Conservation (phyloP, 768 basidiomycete genomes). For the Scleroderma bovista region DNA sequence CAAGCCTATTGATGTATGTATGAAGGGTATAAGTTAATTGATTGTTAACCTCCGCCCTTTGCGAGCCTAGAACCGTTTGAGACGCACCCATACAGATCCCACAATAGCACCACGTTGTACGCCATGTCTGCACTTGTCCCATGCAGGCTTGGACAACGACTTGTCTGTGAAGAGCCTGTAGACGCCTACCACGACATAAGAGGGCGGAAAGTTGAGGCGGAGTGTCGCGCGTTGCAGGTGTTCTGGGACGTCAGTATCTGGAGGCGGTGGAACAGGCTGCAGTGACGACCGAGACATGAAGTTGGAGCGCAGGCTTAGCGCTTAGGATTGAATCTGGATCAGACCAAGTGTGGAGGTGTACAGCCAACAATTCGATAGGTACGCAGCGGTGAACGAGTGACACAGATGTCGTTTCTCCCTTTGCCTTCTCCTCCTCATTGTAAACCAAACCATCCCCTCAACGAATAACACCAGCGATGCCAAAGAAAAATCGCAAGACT, state of each 20-base stretch:
- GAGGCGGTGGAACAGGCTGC: not conserved
- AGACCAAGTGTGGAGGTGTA: too few relatives aligned
- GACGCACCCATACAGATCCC: slow-evolving; percentile 63
- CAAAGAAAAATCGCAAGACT: too few relatives aligned
- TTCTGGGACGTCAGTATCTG: slow-evolving; percentile 34
- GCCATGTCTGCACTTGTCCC: slow-evolving; percentile 84
- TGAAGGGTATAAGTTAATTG: not conserved
- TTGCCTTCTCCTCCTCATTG: too few relatives aligned
- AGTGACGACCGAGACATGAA: not conserved
- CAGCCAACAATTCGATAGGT: too few relatives aligned
- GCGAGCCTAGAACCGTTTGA: not conserved
- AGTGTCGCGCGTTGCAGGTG: slow-evolving; percentile 47
- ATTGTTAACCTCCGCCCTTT: not conserved
- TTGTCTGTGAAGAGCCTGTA: slow-evolving; percentile 79
- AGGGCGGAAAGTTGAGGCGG: slow-evolving; percentile 72
- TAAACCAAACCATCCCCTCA: too few relatives aligned
- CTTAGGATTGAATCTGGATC: too few relatives aligned
- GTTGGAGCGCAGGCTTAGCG: too few relatives aligned
- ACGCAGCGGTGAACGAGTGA: too few relatives aligned
- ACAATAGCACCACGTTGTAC: slow-evolving; percentile 62
- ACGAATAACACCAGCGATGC: too few relatives aligned
- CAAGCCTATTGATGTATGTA: slow-evolving; percentile 39
- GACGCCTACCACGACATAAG: slow-evolving; percentile 79
- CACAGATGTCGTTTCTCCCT: too few relatives aligned
- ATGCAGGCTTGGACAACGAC: slow-evolving; percentile 63